phyloP scores from a whole-genome alignment of 805 yeast genomes.

The Danielozyma ontarioensis region DNA sequence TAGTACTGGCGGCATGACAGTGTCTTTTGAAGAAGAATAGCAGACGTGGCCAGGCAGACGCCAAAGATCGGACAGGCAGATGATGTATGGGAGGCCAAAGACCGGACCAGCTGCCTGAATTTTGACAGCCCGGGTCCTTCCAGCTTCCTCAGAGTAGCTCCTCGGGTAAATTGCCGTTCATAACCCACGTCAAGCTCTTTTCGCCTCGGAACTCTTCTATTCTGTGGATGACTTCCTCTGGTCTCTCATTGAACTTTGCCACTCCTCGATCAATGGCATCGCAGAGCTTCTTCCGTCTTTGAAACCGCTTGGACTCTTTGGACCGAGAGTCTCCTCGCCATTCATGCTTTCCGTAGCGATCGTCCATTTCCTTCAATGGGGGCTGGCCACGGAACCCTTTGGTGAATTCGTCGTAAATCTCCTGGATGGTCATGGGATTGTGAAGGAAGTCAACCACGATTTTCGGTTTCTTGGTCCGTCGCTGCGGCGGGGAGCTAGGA shows the following conservation, averaged over 20 bases:
- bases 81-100: too few relatives aligned
- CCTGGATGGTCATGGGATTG: conserved; percentile 40
- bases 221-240: conserved; percentile 35
- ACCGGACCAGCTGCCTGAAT: too few relatives aligned
- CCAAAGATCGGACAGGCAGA: too few relatives aligned
- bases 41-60: too few relatives aligned
- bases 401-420: conserved; percentile 41
- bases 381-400: conserved; percentile 41
- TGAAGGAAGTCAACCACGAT: conserved; percentile 35
- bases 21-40: too few relatives aligned
- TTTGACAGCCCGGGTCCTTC: too few relatives aligned
- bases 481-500: too few relatives aligned
- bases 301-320: conserved; percentile 39
- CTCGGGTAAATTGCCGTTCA: conserved; percentile 40
- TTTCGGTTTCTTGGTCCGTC: conserved; percentile 27
- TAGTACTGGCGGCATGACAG: conserved; percentile 9
- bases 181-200: conserved; percentile 41
- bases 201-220: conserved; percentile 41
- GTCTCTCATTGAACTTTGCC: conserved; percentile 33
- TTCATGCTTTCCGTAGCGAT: conserved; percentile 37
- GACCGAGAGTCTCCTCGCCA: conserved; percentile 45
- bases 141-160: conserved; percentile 17
- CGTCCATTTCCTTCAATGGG: conserved; percentile 38
- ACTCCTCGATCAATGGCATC: conserved; percentile 40
- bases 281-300: conserved; percentile 38